Conservation (phyloP, 805 yeast genomes). For the Myxozyma neotropica region DNA sequence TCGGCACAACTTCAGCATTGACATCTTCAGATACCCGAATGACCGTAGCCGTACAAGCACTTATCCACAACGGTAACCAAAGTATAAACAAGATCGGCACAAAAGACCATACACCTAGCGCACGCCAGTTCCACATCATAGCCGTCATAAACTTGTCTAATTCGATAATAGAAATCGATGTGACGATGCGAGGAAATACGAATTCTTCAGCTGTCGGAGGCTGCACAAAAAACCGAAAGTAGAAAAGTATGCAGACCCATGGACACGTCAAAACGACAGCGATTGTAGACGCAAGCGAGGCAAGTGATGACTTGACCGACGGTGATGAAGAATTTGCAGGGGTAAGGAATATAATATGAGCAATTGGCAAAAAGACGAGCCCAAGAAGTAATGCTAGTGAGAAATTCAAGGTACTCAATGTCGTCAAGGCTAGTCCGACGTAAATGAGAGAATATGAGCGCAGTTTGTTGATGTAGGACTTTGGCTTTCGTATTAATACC, state of each 20-base stretch:
- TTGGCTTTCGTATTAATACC: background rate
- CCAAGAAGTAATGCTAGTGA: conserved; percentile 77
- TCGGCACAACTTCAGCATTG: background rate
- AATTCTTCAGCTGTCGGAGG: conserved; percentile 1
- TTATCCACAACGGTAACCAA: conserved; percentile 84
- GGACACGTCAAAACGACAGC: conserved; percentile 50
- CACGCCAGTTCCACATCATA: conserved; percentile 63
- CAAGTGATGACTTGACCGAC: conserved; percentile 29
- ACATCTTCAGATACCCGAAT: background rate
- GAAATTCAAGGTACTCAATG: conserved; percentile 80
- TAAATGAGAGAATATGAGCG: conserved; percentile 22
- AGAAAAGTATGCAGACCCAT: conserved; percentile 44
- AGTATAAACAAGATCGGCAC: conserved; percentile 47
- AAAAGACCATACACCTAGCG: conserved; percentile 86
- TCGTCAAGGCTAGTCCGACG: conserved; percentile 66
- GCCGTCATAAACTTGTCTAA: conserved; percentile 8
- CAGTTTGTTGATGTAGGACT: conserved; percentile 17
- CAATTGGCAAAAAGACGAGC: conserved; percentile 71
- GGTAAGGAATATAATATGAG: conserved; percentile 43
- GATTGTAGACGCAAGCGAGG: conserved; percentile 34
- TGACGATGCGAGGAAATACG: conserved; percentile 10
- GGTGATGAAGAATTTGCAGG: conserved; percentile 36
- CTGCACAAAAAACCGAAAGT: conserved; percentile 41
- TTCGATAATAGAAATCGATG: background rate
- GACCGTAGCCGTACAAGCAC: conserved; percentile 27